Conservation (phyloP, 805 yeast species). For the Hyphopichia homilentoma region DNA sequence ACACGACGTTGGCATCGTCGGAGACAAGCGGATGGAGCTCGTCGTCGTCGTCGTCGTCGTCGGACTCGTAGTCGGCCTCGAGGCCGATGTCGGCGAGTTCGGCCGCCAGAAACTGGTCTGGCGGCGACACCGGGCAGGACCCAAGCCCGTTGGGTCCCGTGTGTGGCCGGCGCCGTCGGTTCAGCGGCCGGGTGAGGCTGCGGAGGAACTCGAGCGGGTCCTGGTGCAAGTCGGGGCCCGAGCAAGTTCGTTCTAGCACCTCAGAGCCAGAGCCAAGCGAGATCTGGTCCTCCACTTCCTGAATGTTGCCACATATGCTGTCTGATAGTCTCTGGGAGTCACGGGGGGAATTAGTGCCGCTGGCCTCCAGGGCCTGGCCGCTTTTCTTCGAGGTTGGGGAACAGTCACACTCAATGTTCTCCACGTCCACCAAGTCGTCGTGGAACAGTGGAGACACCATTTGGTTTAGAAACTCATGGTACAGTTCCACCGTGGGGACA, state of each 20-base stretch:
- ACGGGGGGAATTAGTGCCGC: not conserved
- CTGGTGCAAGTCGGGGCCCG: too few relatives aligned
- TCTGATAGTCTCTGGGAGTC: not conserved
- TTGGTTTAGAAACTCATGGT: conserved; percentile 2
- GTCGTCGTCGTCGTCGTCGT: conserved; percentile 1
- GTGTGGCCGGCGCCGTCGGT: not conserved
- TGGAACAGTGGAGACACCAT: conserved; percentile 1
- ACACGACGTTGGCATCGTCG: conserved; percentile 25
- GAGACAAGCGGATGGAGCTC: not conserved
- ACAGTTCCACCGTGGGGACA: conserved; percentile 1
- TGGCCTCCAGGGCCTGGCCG: not conserved
- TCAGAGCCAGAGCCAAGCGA: too few relatives aligned
- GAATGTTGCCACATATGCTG: too few relatives aligned
- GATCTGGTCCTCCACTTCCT: too few relatives aligned
- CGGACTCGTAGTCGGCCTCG: not conserved
- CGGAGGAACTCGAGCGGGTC: too few relatives aligned
- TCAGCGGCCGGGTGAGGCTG: not conserved
- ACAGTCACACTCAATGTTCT: not conserved
- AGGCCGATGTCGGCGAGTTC: not conserved
- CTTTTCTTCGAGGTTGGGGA: not conserved
- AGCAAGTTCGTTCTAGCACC: too few relatives aligned
- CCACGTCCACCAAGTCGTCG: conserved; percentile 1
- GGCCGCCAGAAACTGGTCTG: not conserved
- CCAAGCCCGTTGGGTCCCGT: too few relatives aligned
- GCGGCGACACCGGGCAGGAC: too few relatives aligned